Evolutionary conservation across 805 yeast genomes (phyloP), one percentile per base, ranked within the genome.

Genomic region (Komagataella mondaviorum): DNA sequence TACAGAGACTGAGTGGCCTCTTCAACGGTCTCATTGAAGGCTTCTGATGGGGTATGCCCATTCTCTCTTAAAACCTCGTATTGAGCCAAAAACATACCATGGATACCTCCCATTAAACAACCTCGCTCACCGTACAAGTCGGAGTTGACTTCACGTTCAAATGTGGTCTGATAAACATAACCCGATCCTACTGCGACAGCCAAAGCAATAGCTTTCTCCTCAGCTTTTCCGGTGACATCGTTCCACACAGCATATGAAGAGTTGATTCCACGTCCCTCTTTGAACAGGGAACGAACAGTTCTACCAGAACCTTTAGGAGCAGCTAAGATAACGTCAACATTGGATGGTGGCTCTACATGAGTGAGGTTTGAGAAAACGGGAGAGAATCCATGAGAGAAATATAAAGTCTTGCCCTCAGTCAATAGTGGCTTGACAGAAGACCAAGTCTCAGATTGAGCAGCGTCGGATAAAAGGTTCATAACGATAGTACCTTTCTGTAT

Each of bases 301-400:
- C 99, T 89, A 77, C 99, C 99, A 58, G 98, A 91, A 71, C 99
- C 99, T 86, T 93, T 93, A 77, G 99, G 99, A 73, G 99, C 99
- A 68, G 91, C 99, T 69, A 93, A 80, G 76, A 93, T 93, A 61
- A 90, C 97, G 68, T 93, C 99, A 60, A 93, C 80, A 76, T 91
- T 86, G 61, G 76, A 74, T 77, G 99, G 99, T 66, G 96, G 85
- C 65, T 82, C 96, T 65, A 93, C 99, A 66, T 90, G 78, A 70
- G 99, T 93, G 75, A 91, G 84, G 64, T 89, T 89, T 78, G 89
- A 88, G 91, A 93, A 93, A 56, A 93, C 97, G 68, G 98, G 98
- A 52, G 97, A 90, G 88, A 93, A 93, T 69, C 99, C 99, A 78
- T 93, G 99, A 58, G 99, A 86, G 80, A 93, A 93, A 88, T 93